Base-by-base conservation (phyloP, 1,284 basidiomycete species). In the Irpex sp. region DNA sequence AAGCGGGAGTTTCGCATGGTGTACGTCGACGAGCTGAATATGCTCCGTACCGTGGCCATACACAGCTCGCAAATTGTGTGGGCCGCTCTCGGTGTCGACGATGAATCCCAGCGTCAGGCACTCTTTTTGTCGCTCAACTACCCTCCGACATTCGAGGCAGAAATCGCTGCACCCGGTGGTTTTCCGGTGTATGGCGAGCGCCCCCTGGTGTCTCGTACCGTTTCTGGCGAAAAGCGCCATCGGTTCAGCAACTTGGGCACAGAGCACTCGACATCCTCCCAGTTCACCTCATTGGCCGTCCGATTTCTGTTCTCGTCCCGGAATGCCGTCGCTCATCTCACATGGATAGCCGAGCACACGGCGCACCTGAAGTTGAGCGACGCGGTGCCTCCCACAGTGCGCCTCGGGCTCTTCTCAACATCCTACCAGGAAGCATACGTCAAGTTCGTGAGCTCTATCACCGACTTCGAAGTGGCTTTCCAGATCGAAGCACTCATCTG, bases 301-400 rank as follows among this genome's bases (percentile, higher is more conserved):
- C 81, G 86, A 17, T 63, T 87, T 2, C 72, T 83, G 4, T 84
- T 80, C 86, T 85, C 66, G 71, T 71, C 7, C 53, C 53, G 13
- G 5, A 69, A 1, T 69, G 83, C 57, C 5, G n/a, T 49, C 7
- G 43, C 15, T 19, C 51, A 19, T 26, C n/a, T 58, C 8, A 9
- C n/a, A 3, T 19, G 19, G n/a, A 36, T 61, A 8, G 74, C 77
- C 54, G 67, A 68, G n/a, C 64, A 46, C n/a, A n/a, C 71, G 5
- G 81, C 79, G 2, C 75, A 79, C 50, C 63, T 83, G 15, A 65
- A 60, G 54, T 77, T 61, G 55, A 71, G 17, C 26, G 13, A 21
- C n/a, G 15, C 17, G 3, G 21, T n/a, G 15, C 57, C 26, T 3
- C 39, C 51, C 5, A n/a, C 11, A 9, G 53, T 55, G 11, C 53